Evolutionary conservation across 1,139 yeast species (phyloP).

Genomic region (Pichia sp.): DNA sequence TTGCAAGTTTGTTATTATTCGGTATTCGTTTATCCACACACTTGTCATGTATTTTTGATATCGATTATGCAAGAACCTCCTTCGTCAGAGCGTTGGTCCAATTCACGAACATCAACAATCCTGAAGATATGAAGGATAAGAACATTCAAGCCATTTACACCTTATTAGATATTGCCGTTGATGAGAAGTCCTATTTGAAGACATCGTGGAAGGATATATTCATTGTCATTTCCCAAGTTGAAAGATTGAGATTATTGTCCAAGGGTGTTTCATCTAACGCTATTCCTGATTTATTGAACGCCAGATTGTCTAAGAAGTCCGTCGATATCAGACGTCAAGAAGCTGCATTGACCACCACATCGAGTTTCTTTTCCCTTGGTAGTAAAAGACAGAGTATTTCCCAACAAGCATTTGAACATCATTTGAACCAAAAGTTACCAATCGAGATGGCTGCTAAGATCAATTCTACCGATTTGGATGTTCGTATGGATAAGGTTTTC

Average conservation of each 20-base stretch:
- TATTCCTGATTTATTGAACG: conserved; percentile 82
- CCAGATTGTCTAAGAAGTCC: conserved; percentile 61
- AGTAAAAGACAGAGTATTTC: conserved; percentile 44
- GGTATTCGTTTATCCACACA: conserved; percentile 83
- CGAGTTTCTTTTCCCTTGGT: conserved; percentile 19
- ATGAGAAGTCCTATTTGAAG: conserved; percentile 72
- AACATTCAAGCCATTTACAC: conserved; percentile 79
- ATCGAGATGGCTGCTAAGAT: conserved; percentile 59
- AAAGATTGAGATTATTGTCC: conserved; percentile 83
- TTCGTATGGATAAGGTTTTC: conserved; percentile 83
- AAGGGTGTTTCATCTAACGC: conserved; percentile 84
- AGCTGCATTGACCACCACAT: conserved; percentile 10
- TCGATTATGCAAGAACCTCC: conserved; percentile 83
- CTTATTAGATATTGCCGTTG: conserved; percentile 71
- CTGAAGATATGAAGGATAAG: conserved; percentile 75
- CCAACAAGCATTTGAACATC: conserved; percentile 49
- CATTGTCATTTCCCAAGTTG: conserved; percentile 84
- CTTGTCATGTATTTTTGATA: conserved; percentile 80
- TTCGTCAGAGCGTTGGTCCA: conserved; percentile 89
- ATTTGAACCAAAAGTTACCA: conserved; percentile 48
- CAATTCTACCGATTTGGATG: conserved; percentile 74
- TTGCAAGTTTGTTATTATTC: conserved; percentile 71
- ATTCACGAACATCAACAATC: conserved; percentile 76
- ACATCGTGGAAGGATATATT: conserved; percentile 84
- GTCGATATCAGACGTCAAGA: conserved; percentile 41